phyloP scores from a whole-genome alignment of 441 rosid genomes.

The Jatropha multifida region DNA sequence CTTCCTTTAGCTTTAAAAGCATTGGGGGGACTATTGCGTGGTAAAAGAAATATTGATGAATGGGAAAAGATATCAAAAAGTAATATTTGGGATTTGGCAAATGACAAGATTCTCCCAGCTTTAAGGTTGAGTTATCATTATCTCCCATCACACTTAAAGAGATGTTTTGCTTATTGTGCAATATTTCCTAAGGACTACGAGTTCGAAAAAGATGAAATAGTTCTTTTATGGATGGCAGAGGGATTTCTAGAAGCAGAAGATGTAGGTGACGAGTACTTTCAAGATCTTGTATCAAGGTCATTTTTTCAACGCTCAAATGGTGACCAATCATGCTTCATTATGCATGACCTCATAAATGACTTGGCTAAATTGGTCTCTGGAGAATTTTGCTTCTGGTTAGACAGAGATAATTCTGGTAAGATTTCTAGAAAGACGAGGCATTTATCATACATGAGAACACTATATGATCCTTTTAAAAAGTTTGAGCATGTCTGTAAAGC shows the following conservation, averaged over 20 bases:
- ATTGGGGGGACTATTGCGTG: neutral
- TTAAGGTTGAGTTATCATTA: neutral
- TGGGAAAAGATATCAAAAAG: conserved; percentile 1
- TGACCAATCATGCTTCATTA: neutral
- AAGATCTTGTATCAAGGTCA: conserved; percentile 6
- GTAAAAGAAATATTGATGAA: neutral
- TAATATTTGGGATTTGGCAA: neutral
- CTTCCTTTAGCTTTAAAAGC: conserved; percentile 8
- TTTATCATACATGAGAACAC: conserved; percentile 25
- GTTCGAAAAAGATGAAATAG: neutral
- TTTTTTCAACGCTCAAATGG: conserved; percentile 8
- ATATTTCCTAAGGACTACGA: conserved; percentile 7
- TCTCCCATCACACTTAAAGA: neutral
- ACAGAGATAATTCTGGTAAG: neutral
- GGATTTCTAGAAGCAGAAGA: conserved; percentile 1
- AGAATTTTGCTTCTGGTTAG: conserved; percentile 12
- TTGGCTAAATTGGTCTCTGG: conserved; percentile 4
- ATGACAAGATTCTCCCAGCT: neutral
- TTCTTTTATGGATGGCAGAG: conserved; percentile 12
- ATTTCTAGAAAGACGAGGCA: conserved; percentile 15
- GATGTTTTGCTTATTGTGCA: neutral
- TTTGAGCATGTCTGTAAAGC: conserved; percentile 24
- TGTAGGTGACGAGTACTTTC: neutral
- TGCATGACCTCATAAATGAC: conserved; percentile 16
- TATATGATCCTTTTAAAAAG: conserved; percentile 4